phyloP scores from a whole-genome alignment of 2,329 filamentous ascomycete genomes.

The Paramyrothecium roridum region DNA sequence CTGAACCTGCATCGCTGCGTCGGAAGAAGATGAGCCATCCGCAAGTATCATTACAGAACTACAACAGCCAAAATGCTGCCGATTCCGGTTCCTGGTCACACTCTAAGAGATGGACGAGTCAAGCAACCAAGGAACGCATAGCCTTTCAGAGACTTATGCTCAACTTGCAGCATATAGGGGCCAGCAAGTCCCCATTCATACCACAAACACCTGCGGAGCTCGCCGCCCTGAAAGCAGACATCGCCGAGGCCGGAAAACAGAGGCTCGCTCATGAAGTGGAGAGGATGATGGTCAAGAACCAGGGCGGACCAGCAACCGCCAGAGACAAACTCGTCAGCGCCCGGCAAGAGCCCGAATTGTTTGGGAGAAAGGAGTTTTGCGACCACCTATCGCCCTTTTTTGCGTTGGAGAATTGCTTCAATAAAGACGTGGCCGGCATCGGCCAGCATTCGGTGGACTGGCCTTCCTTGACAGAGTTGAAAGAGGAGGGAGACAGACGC shows the following conservation, averaged over 20 bases:
- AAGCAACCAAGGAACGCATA: constrained; percentile 26
- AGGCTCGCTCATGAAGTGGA: constrained; percentile 20
- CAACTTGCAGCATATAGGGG: constrained; percentile 31
- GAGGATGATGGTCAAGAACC: constrained; percentile 13
- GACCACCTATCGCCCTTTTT: constrained; percentile 30
- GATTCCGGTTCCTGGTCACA: constrained; percentile 31
- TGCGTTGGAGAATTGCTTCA: constrained; percentile 28
- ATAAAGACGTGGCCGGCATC: constrained; percentile 10
- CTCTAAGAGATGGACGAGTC: constrained; percentile 36
- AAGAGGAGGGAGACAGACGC: constrained; percentile 29
- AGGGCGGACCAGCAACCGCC: constrained; percentile 9
- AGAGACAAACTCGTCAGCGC: constrained; percentile 1
- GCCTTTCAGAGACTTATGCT: constrained; percentile 30
- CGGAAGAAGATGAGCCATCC: neutral
- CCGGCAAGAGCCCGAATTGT: constrained; percentile 12
- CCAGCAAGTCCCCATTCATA: constrained; percentile 32
- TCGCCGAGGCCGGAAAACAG: constrained; percentile 20
- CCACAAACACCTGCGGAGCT: constrained; percentile 31
- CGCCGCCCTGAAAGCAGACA: constrained; percentile 25
- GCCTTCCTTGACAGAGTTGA: constrained; percentile 32
- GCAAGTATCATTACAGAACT: neutral
- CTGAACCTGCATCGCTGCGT: neutral
- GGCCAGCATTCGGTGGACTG: constrained; percentile 19
- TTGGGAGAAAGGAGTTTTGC: constrained; percentile 20
- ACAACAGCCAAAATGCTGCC: neutral